phyloP scores from a whole-genome alignment of 2,329 filamentous ascomycete genomes.

The Stylonectria norvegica region DNA sequence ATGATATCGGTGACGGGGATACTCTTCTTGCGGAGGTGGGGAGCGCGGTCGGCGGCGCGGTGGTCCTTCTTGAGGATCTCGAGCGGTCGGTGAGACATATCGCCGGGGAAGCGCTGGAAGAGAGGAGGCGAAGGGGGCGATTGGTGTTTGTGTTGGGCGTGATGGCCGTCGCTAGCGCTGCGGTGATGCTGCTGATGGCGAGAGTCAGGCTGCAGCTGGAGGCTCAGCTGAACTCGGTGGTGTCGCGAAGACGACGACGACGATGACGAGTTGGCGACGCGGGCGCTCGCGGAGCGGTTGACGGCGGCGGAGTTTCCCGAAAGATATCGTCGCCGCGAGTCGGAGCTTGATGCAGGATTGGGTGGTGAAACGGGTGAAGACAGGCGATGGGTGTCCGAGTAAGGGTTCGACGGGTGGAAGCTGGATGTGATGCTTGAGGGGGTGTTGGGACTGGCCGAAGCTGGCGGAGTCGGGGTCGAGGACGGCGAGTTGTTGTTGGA shows the following conservation, averaged over 20 bases:
- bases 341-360: slow-evolving; percentile 8
- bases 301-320: slow-evolving; percentile 34
- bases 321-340: slow-evolving; percentile 23
- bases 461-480: slow-evolving; percentile 46
- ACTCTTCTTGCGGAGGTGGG: slow-evolving; percentile 63
- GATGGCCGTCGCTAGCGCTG: slow-evolving; percentile 21
- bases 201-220: too few relatives aligned
- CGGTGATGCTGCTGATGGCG: slow-evolving; percentile 19
- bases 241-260: too few relatives aligned
- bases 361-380: slow-evolving; percentile 20
- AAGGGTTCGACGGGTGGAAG: slow-evolving; percentile 47
- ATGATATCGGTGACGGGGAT: slow-evolving; percentile 72
- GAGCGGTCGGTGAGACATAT: slow-evolving; percentile 63
- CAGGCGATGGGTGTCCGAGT: slow-evolving; percentile 21
- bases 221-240: slow-evolving; percentile 4
- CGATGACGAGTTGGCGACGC: slow-evolving; percentile 13
- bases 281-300: slow-evolving; percentile 27
- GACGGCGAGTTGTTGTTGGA: too few relatives aligned
- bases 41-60: slow-evolving; percentile 63
- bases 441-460: slow-evolving; percentile 51
- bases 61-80: slow-evolving; percentile 62
- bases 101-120: slow-evolving; percentile 54
- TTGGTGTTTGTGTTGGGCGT: slow-evolving; percentile 11
- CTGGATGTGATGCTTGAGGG: too few relatives aligned
- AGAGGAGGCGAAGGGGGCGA: too few relatives aligned